A percentile compares a stretch with the other conserved stretches of the same genome.
phyloP scores from a whole-genome alignment of 2,329 filamentous ascomycete genomes.

The Harringtonia lauricola region DNA sequence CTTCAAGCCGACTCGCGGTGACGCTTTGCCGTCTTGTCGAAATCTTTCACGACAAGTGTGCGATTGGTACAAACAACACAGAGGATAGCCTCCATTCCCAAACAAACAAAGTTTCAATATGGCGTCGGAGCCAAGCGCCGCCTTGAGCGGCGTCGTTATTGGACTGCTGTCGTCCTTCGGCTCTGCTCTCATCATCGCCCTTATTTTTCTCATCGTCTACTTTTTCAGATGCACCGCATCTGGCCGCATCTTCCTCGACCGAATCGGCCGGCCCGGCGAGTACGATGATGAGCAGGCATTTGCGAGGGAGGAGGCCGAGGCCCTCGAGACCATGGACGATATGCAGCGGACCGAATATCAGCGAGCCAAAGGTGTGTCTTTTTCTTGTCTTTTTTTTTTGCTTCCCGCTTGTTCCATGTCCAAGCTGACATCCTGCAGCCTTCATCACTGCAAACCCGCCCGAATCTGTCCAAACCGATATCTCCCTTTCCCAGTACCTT shows the following conservation, averaged over 20 bases:
- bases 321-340: conserved; percentile 91
- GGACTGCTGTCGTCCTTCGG: conserved; percentile 91
- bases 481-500: conserved; percentile 92
- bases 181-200: conserved; percentile 72
- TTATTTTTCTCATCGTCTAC: conserved; percentile 74
- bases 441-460: conserved; percentile 91
- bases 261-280: conserved; percentile 85
- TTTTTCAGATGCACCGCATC: conserved; percentile 86
- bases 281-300: conserved; percentile 98
- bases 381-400: background rate
- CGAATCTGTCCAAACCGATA: conserved; percentile 91
- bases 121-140: conserved; percentile 9
- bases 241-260: conserved; percentile 85
- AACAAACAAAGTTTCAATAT: background rate
- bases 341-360: conserved; percentile 82
- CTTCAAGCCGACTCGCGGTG: background rate
- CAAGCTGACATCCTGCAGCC: conserved; percentile 38
- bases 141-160: conserved; percentile 72
- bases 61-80: background rate
- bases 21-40: conserved; percentile 3
- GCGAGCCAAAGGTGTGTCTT: conserved; percentile 73
- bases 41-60: background rate
- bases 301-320: conserved; percentile 85
- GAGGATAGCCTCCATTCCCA: too few species aligned
- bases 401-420: background rate